Evolutionary conservation across 805 yeast genomes (phyloP), one percentile per base, ranked within the genome.

Genomic region (Hermanozyma aechmeae): DNA sequence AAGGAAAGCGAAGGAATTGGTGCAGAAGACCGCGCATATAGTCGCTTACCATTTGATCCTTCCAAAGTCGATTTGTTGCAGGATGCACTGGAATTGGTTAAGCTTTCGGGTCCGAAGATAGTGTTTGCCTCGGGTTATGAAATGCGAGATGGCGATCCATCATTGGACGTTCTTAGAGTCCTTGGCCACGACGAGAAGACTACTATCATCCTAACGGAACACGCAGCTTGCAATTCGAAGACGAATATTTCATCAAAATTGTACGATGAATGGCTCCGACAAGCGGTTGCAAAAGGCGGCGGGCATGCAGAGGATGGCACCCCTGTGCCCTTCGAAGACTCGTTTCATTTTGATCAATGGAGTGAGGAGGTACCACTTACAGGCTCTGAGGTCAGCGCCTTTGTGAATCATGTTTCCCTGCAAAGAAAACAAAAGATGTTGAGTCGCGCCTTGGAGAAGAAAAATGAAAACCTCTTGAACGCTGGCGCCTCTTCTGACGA

Each of bases 11-110:
- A 85, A 45, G 56, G 50, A 21, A 27, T 33, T 12, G 42, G 41
- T 3, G 43, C 37, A 4, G 38, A 35, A 14, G 33, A 37, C 10
- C 28, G 37, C 9, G 55, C 56, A 4, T 42, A 48, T 13, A 39
- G 50, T 11, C 71, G 70, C 31, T 70, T 79, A 2, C 95, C 96
- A 1, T 87, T 89, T 48, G 93, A 82, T 41, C 71, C 81, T 25
- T 56, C 74, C 16, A 60, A 75, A 46, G 71, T 77, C 35, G 73
- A 79, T 45, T 46, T 63, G 16, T 58, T 76, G 29, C 55, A 73
- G 38, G 61, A 68, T 29, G 63, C 79, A n/a, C 56, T 61, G 31
- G 82, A 81, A 36, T 44, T 84, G 35, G 37, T 56, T 10, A 65
- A 58, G 26, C 53, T 71, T 26, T 61, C 71, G 13, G 84, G 85